Conservation (phyloP, 2,329 filamentous ascomycete genomes). For the Aspergillus cejpii region DNA sequence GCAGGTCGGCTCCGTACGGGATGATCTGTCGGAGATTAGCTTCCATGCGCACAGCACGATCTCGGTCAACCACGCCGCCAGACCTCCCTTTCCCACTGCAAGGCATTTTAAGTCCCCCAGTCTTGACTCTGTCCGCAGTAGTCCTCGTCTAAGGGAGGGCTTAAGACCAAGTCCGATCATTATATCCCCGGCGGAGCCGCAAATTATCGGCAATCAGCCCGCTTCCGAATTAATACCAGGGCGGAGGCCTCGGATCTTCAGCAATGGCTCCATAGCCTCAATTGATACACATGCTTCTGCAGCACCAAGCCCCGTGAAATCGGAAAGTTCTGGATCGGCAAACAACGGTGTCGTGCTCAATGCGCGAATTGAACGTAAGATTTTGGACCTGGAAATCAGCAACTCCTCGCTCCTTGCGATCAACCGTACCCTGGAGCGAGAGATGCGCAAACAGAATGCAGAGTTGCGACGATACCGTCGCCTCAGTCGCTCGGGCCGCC, state of each 20-base stretch:
- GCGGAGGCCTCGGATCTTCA: constrained; percentile 28
- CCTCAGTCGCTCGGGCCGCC: constrained; percentile 70
- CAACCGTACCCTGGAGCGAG: constrained; percentile 84
- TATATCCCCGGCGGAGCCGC: constrained; percentile 21
- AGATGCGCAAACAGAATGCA: constrained; percentile 82
- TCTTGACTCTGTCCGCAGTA: constrained; percentile 24
- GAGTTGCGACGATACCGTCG: constrained; percentile 80
- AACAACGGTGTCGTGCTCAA: constrained; percentile 75
- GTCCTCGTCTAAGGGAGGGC: constrained; percentile 14
- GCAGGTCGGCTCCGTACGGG: constrained; percentile 17
- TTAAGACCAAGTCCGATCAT: constrained; percentile 30
- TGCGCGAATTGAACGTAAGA: constrained; percentile 85
- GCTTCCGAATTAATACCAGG: constrained; percentile 24
- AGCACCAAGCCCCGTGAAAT: constrained; percentile 49
- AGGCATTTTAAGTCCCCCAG: constrained; percentile 32
- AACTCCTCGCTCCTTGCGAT: constrained; percentile 94
- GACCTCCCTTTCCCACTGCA: constrained; percentile 12
- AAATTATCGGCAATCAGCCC: constrained; percentile 16
- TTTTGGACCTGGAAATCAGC: constrained; percentile 91
- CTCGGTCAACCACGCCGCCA: constrained; percentile 13
- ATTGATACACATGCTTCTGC: constrained; percentile 40
- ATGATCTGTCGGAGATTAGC: constrained; percentile 17
- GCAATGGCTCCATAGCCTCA: constrained; percentile 29
- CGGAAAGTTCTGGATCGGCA: constrained; percentile 45
- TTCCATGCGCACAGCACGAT: constrained; percentile 19